Base-by-base conservation (phyloP, 345 rosid genomes). In the Sonneratia alba region DNA sequence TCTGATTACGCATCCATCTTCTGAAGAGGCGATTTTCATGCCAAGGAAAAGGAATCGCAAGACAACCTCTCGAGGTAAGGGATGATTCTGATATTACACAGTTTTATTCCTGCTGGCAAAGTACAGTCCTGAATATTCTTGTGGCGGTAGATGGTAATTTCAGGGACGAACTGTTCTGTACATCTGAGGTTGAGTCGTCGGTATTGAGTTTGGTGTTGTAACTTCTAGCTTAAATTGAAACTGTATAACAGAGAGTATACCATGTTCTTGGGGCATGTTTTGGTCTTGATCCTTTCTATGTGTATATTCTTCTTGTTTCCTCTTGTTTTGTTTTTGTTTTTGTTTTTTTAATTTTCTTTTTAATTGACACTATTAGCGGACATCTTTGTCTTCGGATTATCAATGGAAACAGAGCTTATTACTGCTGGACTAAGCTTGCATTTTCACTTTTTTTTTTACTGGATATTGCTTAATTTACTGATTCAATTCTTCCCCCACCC, bases 181-280 rank as follows among this genome's bases (percentile, higher is more conserved):
- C 66, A 62, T 62, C 18, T 13, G 66, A 62, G 66, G 9, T 12
- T 62, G 32, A 53, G 59, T 4, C 18, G 38, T 3, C 22, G 38
- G 19, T 62, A 34, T 15, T 13, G 16, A 27, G 8, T 27, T 61
- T 13, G 45, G 36, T 27, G 36, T 62, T 62, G 38, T 62, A 62
- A 62, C 66, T 32, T 62, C 66, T 62, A 62, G 36, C 66, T 62
- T 62, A 62, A 62, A 27, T 62, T 34, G 18, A 34, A 62, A 27
- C 10, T 62, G 27, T 62, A 62, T 8, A 62, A 27, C 37, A 11
- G 38, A 32, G 27, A 34, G 38, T 62, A 34, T 34, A 62, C 36
- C 36, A 27, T 27, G 66, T 62, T 34, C 10, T 59, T 34, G 66
- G 18, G 66, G 66, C 7, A 62, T 62, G 32, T 62, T 62, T 62